Percentiles rank a stretch among this genome's conserved stretches.
phyloP scores from a whole-genome alignment of 495 filamentous ascomycete genomes.

The Penicillium fimorum region DNA sequence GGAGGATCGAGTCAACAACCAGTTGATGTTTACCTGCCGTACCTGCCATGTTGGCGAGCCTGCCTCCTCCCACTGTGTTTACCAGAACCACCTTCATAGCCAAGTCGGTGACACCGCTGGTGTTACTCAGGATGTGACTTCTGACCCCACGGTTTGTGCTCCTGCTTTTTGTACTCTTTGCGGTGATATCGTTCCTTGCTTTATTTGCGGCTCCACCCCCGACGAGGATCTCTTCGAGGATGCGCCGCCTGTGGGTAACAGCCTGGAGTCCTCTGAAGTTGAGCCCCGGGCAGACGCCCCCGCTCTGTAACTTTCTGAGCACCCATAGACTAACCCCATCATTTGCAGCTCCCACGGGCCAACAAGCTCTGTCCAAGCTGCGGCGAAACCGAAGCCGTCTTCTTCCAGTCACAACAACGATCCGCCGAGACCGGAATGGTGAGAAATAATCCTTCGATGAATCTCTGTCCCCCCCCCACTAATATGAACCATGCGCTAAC shows the following conservation, averaged over 20 bases:
- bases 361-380: slow-evolving; percentile 81
- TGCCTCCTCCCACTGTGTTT: slow-evolving; percentile 83
- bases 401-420: slow-evolving; percentile 97
- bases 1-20: slow-evolving; percentile 69
- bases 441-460: slow-evolving; percentile 31
- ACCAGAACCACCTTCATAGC: slow-evolving; percentile 84
- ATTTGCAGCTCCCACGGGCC: slow-evolving; percentile 76
- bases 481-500: slow-evolving; percentile 1
- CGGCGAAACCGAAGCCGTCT: slow-evolving; percentile 82
- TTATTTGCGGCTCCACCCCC: slow-evolving; percentile 37
- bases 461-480: background rate
- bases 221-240: slow-evolving; percentile 5
- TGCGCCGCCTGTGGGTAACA: slow-evolving; percentile 1
- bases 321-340: slow-evolving; percentile 46
- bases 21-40: slow-evolving; percentile 76
- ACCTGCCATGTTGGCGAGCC: slow-evolving; percentile 87
- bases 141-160: slow-evolving; percentile 93
- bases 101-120: slow-evolving; percentile 92
- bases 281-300: slow-evolving; percentile 4
- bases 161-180: slow-evolving; percentile 53
- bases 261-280: slow-evolving; percentile 11
- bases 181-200: slow-evolving; percentile 51
- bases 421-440: slow-evolving; percentile 98
- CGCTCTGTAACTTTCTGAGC: slow-evolving; percentile 12
- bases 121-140: slow-evolving; percentile 93